Evolutionary conservation across 176 grass and related monocot genomes (phyloP).

Genomic region (Raddia distichophylla): DNA sequence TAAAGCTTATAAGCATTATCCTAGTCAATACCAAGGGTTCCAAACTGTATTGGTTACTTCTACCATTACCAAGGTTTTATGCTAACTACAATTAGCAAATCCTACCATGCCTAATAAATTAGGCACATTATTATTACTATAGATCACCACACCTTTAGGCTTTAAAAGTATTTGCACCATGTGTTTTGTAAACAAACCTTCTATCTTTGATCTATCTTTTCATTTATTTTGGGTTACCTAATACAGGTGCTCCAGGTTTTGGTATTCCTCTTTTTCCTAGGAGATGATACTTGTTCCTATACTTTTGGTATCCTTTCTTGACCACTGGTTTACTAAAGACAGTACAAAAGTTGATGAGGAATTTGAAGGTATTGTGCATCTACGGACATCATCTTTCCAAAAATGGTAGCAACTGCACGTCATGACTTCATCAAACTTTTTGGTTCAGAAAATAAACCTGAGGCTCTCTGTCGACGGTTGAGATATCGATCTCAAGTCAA

Average conservation of each 20-base stretch:
- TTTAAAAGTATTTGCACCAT: neutral
- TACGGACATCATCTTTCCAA: slow-evolving; percentile 92
- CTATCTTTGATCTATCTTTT: neutral
- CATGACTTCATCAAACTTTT: slow-evolving; percentile 97
- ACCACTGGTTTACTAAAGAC: slow-evolving; percentile 48
- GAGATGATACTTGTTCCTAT: neutral
- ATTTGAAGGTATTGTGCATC: slow-evolving; percentile 92
- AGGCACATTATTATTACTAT: slow-evolving; percentile 6
- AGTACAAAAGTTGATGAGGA: slow-evolving; percentile 96
- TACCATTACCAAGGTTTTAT: slow-evolving; percentile 81
- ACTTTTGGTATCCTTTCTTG: slow-evolving; percentile 26
- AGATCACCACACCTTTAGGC: neutral
- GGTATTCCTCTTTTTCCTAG: neutral
- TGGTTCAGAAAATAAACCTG: slow-evolving; percentile 91
- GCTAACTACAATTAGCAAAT: neutral
- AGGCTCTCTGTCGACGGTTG: too few species aligned
- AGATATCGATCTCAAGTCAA: too few species aligned
- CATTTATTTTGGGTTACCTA: slow-evolving; percentile 11
- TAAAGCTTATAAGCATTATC: too few species aligned
- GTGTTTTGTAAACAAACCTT: neutral
- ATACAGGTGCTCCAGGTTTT: neutral
- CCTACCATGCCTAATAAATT: neutral
- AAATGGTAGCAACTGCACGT: slow-evolving; percentile 90
- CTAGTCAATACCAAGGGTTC: slow-evolving; percentile 87
- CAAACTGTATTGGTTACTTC: slow-evolving; percentile 94